phyloP scores from a whole-genome alignment of 371 early-diverging fungal species.

The Zopfochytrium polystomum region DNA sequence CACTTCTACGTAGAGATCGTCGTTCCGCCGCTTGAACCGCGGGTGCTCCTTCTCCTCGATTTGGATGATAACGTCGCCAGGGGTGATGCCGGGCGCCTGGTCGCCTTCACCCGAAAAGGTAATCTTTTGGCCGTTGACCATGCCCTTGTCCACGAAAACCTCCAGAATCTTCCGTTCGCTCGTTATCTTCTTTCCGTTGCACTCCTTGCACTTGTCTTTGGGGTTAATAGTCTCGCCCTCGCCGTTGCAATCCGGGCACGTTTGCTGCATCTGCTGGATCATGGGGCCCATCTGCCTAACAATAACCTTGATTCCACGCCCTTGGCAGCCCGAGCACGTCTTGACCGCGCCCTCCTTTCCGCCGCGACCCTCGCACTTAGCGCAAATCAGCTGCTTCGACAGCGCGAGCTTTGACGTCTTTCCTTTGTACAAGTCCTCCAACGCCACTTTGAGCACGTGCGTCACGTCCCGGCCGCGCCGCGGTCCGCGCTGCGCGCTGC shows the following conservation, averaged over 20 bases:
- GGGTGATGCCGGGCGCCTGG: slow-evolving; percentile 67
- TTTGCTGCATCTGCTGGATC: slow-evolving; percentile 95
- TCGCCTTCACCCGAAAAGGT: slow-evolving; percentile 89
- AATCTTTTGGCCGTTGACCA: slow-evolving; percentile 85
- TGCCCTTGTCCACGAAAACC: slow-evolving; percentile 90
- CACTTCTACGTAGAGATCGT: slow-evolving; percentile 78
- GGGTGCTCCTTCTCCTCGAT: slow-evolving; percentile 76
- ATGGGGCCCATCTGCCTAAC: slow-evolving; percentile 95
- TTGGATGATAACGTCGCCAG: slow-evolving; percentile 88
- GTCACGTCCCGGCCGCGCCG: slow-evolving; percentile 65
- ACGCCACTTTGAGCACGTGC: slow-evolving; percentile 71
- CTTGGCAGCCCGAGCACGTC: slow-evolving; percentile 83
- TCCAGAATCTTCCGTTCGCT: slow-evolving; percentile 83
- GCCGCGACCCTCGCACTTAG: slow-evolving; percentile 71
- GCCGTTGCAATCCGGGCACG: slow-evolving; percentile 86
- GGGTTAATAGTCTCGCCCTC: slow-evolving; percentile 82
- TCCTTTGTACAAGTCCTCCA: slow-evolving; percentile 88
- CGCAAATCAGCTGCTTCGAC: slow-evolving; percentile 62
- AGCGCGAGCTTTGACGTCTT: slow-evolving; percentile 77
- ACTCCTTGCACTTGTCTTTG: slow-evolving; percentile 84
- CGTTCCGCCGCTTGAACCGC: slow-evolving; percentile 73
- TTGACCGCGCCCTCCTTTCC: slow-evolving; percentile 55
- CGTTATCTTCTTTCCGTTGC: slow-evolving; percentile 78
- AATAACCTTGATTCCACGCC: slow-evolving; percentile 84
- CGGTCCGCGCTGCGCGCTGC: slow-evolving; percentile 64